Percentiles rank a stretch among this genome's conserved stretches.
These are phyloP conservation scores for Rhododendron kiyosumense DNA, from an alignment of 148 eudicot genomes.

Conservation along the genomic window DNA sequence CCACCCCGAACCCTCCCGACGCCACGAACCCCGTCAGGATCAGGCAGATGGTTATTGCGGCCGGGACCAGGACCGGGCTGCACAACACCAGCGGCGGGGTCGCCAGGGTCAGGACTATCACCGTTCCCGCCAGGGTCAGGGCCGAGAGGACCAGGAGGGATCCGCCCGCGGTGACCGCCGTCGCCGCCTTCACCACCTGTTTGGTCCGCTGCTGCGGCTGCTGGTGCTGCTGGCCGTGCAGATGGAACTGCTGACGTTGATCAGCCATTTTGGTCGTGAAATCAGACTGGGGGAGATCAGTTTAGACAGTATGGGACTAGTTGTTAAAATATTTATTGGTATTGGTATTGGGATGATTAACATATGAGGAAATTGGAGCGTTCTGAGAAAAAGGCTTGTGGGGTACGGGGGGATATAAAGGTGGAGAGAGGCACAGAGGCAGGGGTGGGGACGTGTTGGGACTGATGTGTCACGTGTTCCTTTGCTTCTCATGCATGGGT, in stretches of 20 bases:
- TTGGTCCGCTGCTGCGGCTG: slow-evolving; percentile 19
- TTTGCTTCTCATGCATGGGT: slow-evolving; percentile 24
- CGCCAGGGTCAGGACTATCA: slow-evolving; percentile 31
- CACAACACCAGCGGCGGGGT: slow-evolving; percentile 40
- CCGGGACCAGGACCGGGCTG: slow-evolving; percentile 43
- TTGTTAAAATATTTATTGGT: background rate
- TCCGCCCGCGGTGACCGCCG: slow-evolving; percentile 42
- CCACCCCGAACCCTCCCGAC: slow-evolving; percentile 35
- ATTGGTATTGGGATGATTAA: background rate
- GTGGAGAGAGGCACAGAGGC: background rate
- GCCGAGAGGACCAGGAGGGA: slow-evolving; percentile 46
- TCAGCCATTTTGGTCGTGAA: background rate
- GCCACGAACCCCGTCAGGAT: slow-evolving; percentile 24
- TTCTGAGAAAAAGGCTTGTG: background rate
- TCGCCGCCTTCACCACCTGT: slow-evolving; percentile 43
- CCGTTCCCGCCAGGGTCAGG: slow-evolving; percentile 32
- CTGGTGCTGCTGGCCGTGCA: slow-evolving; percentile 11
- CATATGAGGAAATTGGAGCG: background rate
- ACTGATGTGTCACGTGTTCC: slow-evolving; percentile 31
- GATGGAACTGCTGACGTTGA: background rate
- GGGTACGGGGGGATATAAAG: background rate
- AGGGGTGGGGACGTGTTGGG: slow-evolving; percentile 34
- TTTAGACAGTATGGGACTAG: background rate
- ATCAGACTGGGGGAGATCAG: background rate
- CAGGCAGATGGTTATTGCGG: slow-evolving; percentile 20